Percentiles rank a stretch among this genome's conserved stretches.
These are phyloP conservation scores for Lanmaoa pseudosensibilis DNA, from an alignment of 768 basidiomycete genomes.

Conservation along the genomic window DNA sequence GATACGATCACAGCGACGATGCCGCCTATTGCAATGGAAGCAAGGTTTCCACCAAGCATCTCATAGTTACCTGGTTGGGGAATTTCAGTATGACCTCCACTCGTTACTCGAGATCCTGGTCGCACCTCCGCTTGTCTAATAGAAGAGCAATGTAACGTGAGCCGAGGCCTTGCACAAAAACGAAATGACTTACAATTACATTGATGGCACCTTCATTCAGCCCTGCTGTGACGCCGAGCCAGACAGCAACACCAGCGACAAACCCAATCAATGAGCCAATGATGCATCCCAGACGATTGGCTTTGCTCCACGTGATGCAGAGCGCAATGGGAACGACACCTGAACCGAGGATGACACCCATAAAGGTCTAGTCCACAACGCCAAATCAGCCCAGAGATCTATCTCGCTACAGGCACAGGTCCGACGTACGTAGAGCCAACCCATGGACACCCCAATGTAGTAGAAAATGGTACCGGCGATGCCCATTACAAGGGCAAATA, in stretches of 20 bases:
- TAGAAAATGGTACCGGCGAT: constrained; percentile 83
- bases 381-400: neutral
- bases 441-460: constrained; percentile 90
- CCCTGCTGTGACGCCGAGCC: constrained; percentile 78
- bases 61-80: constrained; percentile 44
- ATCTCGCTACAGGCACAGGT: neutral
- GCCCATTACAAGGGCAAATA: constrained; percentile 77
- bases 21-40: constrained; percentile 77
- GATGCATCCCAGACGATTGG: constrained; percentile 84
- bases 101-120: constrained; percentile 24
- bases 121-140: constrained; percentile 52
- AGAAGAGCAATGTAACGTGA: neutral
- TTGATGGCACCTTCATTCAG: constrained; percentile 72
- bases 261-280: constrained; percentile 73
- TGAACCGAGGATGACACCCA: constrained; percentile 84
- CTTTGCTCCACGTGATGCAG: constrained; percentile 80
- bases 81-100: neutral
- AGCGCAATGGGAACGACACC: constrained; percentile 87
- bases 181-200: constrained; percentile 50
- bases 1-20: constrained; percentile 70
- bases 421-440: constrained; percentile 80
- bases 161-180: neutral
- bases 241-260: constrained; percentile 67
- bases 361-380: constrained; percentile 60
- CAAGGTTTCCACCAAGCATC: constrained; percentile 92